A percentile compares a stretch with the other conserved stretches of the same genome.
Conservation (phyloP, 495 filamentous ascomycete species). For the Hypoxylon lienhwacheense region DNA sequence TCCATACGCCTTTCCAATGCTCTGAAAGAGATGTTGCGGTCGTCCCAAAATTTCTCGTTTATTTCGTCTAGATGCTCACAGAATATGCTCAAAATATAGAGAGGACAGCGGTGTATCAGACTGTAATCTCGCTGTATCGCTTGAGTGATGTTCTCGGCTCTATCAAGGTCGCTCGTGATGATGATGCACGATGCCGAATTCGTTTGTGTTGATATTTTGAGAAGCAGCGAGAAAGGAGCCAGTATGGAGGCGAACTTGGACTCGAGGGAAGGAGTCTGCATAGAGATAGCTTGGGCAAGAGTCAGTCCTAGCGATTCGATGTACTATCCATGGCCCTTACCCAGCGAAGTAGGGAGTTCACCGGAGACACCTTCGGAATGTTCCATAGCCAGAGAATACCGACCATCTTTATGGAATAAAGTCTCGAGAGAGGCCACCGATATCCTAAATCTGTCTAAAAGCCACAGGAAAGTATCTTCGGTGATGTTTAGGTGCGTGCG, state of each 20-base stretch:
- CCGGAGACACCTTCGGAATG: background rate
- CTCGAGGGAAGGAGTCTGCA: background rate
- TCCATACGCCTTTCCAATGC: background rate
- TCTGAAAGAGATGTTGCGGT: background rate
- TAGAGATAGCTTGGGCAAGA: background rate
- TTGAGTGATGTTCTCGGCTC: background rate
- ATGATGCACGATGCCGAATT: slow-evolving; percentile 2
- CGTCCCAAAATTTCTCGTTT: background rate
- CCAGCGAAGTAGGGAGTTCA: background rate
- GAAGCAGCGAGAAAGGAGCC: background rate
- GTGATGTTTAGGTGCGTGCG: background rate
- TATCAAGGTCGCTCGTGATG: background rate
- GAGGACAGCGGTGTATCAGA: background rate
- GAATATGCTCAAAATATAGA: slow-evolving; percentile 3
- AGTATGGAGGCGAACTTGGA: background rate
- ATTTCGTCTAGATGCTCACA: background rate
- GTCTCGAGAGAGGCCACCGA: background rate
- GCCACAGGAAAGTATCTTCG: background rate
- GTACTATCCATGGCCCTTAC: slow-evolving; percentile 1
- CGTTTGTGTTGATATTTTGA: slow-evolving; percentile 1
- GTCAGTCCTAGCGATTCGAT: background rate
- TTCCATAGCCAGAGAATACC: background rate
- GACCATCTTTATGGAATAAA: slow-evolving; percentile 4
- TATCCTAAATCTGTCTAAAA: slow-evolving; percentile 2
- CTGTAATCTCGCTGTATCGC: background rate